Evolutionary conservation across 1,284 basidiomycete species (phyloP), one percentile per base, ranked within the genome.

Genomic region (Cerioporus squamosus): DNA sequence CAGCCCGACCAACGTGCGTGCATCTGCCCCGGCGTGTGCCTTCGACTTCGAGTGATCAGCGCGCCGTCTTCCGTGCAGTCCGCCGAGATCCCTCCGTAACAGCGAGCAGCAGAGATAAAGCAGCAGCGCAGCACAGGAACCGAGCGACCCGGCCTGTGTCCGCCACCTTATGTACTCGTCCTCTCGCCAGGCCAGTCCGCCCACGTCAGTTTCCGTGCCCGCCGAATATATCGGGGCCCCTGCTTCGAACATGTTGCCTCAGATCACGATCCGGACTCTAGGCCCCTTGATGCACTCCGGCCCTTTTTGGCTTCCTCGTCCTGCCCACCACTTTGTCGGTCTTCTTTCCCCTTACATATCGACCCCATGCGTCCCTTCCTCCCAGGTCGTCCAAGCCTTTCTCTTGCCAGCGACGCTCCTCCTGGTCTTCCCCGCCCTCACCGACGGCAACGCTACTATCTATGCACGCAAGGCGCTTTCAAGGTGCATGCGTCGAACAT

Each of bases 1-100:
- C 61, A 59, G 48, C 53, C 58, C 59, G 70, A 70, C 68, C 63
- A 71, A 72, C 71, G 72, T 72, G 70, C 69, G 69, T 71, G 66
- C 72, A 73, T 73, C 33, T 29, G 44, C 51, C 36, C 39, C 18
- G 42, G 24, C 22, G 17, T 24, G 24, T 9, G 2, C 33, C 26
- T 29, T 5, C 55, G 53, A 42, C 47, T 18, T 26, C 46, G 57
- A 44, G 53, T 45, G 57, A 62, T 59, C 53, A 40, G 51, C 61
- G 51, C 61, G 46, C 45, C 33, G 33, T 42, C 44, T 23, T 24
- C 42, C 17, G 36, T 53, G 47, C 48, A 31, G 43, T 36, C 53
- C 9, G 36, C 60, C 60, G 63, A 62, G 60, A 58, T 62, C 60
- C 46, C 44, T 42, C 60, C 63, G 63, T 10, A 4, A 38, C 49